Evolutionary conservation across 257 asterid species (phyloP).

Genomic region (Orobanche coerulescens): DNA sequence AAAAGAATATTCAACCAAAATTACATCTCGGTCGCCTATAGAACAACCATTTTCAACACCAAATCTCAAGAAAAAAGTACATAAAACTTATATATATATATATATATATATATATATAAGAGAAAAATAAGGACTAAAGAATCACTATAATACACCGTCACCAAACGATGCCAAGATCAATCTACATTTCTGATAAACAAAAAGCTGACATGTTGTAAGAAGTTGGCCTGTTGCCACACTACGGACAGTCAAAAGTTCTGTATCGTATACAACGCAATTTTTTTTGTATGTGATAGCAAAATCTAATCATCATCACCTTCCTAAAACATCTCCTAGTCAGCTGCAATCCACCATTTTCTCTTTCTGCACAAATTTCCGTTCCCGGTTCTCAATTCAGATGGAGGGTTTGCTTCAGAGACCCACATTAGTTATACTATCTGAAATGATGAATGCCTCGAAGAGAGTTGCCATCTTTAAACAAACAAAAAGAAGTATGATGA

Average conservation of each 20-base stretch:
- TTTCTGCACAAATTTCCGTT: slow-evolving; percentile 17
- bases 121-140: not conserved
- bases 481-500: slow-evolving; percentile 7
- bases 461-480: not conserved
- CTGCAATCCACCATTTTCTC: slow-evolving; percentile 16
- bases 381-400: slow-evolving; percentile 7
- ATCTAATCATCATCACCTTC: slow-evolving; percentile 9
- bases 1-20: no score
- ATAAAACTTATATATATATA: no score
- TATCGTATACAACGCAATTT: slow-evolving; percentile 11
- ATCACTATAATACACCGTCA: slow-evolving; percentile 24
- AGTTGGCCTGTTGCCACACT: slow-evolving; percentile 20
- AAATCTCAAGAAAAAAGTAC: no score
- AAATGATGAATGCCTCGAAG: slow-evolving; percentile 11
- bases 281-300: slow-evolving; percentile 9
- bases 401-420: not conserved
- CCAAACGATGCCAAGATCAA: slow-evolving; percentile 1
- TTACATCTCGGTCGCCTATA: not conserved
- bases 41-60: not conserved
- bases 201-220: slow-evolving; percentile 28
- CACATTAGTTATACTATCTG: not conserved
- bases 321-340: slow-evolving; percentile 15
- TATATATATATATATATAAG: no score
- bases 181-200: slow-evolving; percentile 29
- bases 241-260: slow-evolving; percentile 16